These are phyloP conservation scores for Aspergillus heteromorphus DNA, from an alignment of 495 filamentous ascomycete species.

Conservation along the genomic window DNA sequence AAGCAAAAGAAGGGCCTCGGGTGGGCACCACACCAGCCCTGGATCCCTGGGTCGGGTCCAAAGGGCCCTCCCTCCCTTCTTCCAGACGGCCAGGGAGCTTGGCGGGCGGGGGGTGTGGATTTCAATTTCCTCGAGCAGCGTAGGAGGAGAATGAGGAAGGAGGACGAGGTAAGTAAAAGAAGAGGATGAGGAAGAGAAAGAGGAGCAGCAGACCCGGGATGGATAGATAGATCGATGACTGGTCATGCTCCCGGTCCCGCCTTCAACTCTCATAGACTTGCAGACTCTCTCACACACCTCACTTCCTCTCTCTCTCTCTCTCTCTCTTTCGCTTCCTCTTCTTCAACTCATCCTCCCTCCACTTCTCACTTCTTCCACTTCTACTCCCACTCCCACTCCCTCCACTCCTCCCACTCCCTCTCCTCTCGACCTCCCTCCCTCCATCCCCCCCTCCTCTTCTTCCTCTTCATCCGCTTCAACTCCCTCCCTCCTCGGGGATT, in stretches of 20 bases:
- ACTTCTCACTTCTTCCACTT: neutral
- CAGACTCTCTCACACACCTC: no score
- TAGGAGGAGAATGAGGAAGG: neutral
- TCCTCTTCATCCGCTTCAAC: neutral
- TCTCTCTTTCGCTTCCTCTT: no score
- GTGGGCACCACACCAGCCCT: neutral
- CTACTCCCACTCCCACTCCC: neutral
- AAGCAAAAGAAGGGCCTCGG: neutral
- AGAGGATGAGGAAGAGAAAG: no score
- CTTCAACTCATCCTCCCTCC: no score
- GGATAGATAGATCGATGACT: neutral
- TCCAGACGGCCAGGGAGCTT: conserved; percentile 2
- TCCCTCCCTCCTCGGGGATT: neutral
- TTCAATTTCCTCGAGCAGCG: neutral
- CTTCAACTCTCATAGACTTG: neutral
- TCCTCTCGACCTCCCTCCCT: neutral
- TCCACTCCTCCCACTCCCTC: neutral
- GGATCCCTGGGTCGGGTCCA: conserved; percentile 18
- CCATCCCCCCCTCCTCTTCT: neutral
- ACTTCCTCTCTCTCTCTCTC: neutral
- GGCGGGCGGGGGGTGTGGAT: neutral
- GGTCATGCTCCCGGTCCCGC: neutral
- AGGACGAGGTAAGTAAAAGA: no score
- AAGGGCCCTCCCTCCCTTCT: neutral
- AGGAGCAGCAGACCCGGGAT: no score